Base-by-base conservation (phyloP, 192 early-diverging fungal species). In the Coemansia sp. region DNA sequence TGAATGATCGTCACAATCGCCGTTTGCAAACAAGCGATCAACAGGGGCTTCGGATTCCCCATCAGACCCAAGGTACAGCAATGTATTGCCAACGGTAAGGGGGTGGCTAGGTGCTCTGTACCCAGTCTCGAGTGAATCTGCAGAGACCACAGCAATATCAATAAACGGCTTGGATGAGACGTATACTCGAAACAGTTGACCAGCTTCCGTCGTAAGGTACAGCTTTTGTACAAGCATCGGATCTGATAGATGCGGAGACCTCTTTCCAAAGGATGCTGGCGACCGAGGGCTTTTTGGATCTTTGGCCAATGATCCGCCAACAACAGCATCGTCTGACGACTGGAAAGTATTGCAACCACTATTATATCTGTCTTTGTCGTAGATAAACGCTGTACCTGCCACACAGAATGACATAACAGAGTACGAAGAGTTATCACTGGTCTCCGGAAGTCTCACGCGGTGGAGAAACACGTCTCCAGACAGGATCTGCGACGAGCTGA, bases 381-480 rank as follows among this genome's bases (percentile, higher is more conserved):
- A 8, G 9, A 72, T 8, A 15, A 10, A 1, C 9, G 32, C 19
- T 4, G 69, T 71, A 5, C 69, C 78, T 13, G 73, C 78, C 7
- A 72, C 57, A 39, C 78, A 69, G 42, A 56, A 66, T 1, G 70
- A 37, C 16, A 32, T 56, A 4, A 69, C 70, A 1, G 72, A 58
- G 22, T 80, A 73, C 3, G 48, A 39, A 32, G 21, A 21, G 10
- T 57, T 62, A 43, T 54, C 43, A 1, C 16, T 16, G 5, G 63
- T 37, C 1, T 18, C 32, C 10, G 70, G 70, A n/a, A 81, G 42
- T 13, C 54, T 60, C 41, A 65, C 63, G 7, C 67, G 56, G 12
- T 70, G 64, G 36, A 81, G 52, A 32, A 73, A 63, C 10, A 81
- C 71, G 52, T 81, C 79, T 16, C 79, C 79, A 5, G 79, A 81